phyloP scores from a whole-genome alignment of 768 basidiomycete species.

The Sistotremastrum suecicum region DNA sequence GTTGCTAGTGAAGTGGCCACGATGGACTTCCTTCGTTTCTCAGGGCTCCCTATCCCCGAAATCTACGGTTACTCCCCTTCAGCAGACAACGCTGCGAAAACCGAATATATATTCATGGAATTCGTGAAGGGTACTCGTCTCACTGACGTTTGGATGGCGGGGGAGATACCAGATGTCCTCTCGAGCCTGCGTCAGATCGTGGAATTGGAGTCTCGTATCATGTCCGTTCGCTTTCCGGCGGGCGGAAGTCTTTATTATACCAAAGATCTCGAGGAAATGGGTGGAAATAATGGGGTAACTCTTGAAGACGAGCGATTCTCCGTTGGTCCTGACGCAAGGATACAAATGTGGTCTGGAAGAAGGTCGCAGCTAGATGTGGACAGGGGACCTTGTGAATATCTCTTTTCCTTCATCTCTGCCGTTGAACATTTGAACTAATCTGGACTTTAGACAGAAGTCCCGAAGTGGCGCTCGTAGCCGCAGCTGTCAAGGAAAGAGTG shows the following conservation, averaged over 20 bases:
- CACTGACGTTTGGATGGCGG: slow-evolving; percentile 25
- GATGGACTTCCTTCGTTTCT: slow-evolving; percentile 13
- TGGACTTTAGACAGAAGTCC: slow-evolving; percentile 27
- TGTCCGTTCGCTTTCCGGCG: slow-evolving; percentile 33
- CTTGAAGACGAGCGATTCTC: slow-evolving; percentile 27
- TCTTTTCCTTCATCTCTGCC: slow-evolving; percentile 12
- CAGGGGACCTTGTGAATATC: slow-evolving; percentile 35
- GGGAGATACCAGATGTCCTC: slow-evolving; percentile 23
- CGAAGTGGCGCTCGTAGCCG: slow-evolving; percentile 27
- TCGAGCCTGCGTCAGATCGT: slow-evolving; percentile 31
- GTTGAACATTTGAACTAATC: slow-evolving; percentile 16
- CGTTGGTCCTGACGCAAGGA: slow-evolving; percentile 29
- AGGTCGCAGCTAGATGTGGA: slow-evolving; percentile 33
- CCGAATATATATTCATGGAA: slow-evolving; percentile 19
- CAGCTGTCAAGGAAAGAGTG: slow-evolving; percentile 32
- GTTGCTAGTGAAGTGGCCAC: slow-evolving; percentile 20
- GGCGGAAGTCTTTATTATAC: slow-evolving; percentile 37
- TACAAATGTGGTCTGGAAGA: slow-evolving; percentile 35
- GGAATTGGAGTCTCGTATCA: slow-evolving; percentile 33
- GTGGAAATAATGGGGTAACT: slow-evolving; percentile 20
- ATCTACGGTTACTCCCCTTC: slow-evolving; percentile 18
- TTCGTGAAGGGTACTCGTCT: slow-evolving; percentile 24
- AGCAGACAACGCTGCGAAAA: slow-evolving; percentile 14
- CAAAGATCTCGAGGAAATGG: slow-evolving; percentile 28
- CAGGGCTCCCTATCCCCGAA: slow-evolving; percentile 17